Percentiles rank a stretch among this genome's conserved stretches.
These are phyloP conservation scores for Cinnamomum micranthum DNA, from an alignment of 164 flowering plant species.

Conservation along the genomic window DNA sequence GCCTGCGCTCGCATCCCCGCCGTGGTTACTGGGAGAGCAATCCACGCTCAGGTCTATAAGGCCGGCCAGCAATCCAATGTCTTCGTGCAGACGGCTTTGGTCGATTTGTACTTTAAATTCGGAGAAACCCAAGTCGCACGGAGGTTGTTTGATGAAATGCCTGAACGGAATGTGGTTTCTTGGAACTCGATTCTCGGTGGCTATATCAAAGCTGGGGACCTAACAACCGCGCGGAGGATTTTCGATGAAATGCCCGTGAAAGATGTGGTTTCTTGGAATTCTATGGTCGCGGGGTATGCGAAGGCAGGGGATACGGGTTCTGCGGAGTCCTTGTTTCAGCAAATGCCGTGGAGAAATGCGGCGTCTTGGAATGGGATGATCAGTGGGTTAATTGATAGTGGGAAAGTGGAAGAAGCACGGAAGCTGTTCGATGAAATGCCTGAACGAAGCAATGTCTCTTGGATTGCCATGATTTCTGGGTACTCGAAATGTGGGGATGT, in stretches of 20 bases:
- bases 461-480: constrained; percentile 40
- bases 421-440: constrained; percentile 37
- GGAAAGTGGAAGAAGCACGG: constrained; percentile 29
- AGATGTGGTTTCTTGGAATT: constrained; percentile 40
- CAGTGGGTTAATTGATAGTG: constrained; percentile 28
- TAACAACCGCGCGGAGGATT: constrained; percentile 20
- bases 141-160: constrained; percentile 38
- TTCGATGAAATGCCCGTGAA: constrained; percentile 33
- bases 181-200: constrained; percentile 44
- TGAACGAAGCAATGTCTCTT: constrained; percentile 33
- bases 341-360: constrained; percentile 33
- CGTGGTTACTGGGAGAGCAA: constrained; percentile 15
- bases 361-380: constrained; percentile 48
- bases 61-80: constrained; percentile 26
- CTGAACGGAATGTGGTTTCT: constrained; percentile 32
- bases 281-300: constrained; percentile 38
- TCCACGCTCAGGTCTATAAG: constrained; percentile 34
- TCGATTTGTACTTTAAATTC: constrained; percentile 35
- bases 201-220: constrained; percentile 30
- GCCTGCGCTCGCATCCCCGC: constrained; percentile 29
- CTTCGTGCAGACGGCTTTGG: constrained; percentile 35
- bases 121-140: constrained; percentile 31
- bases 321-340: constrained; percentile 27
- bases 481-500: constrained; percentile 37
- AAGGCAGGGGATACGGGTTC: constrained; percentile 24